Percentiles rank a stretch among this genome's conserved stretches.
phyloP scores from a whole-genome alignment of 495 filamentous ascomycete genomes.

The Rhypophila decipiens region DNA sequence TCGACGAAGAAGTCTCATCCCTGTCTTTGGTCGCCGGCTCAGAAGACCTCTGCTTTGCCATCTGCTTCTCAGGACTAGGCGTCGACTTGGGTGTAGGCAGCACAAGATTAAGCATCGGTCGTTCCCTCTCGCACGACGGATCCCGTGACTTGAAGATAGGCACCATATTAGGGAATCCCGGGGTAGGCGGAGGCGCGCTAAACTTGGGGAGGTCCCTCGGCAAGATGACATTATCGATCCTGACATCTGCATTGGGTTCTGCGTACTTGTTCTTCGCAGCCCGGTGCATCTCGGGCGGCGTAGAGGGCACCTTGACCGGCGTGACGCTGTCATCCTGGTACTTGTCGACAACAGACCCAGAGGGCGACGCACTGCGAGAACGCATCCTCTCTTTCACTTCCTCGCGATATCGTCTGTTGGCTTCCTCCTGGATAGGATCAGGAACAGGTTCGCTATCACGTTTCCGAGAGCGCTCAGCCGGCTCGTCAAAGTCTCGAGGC shows the following conservation, averaged over 20 bases:
- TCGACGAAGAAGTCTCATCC: constrained; percentile 6
- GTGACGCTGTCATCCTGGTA: constrained; percentile 34
- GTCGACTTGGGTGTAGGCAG: constrained; percentile 43
- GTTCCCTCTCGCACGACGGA: constrained; percentile 42
- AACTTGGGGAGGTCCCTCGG: constrained; percentile 29
- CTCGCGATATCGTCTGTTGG: constrained; percentile 46
- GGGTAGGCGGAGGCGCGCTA: constrained; percentile 5
- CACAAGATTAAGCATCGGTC: constrained; percentile 48
- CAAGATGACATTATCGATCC: constrained; percentile 42
- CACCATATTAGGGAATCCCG: constrained; percentile 2
- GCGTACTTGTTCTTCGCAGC: constrained; percentile 40
- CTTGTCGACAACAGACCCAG: constrained; percentile 44
- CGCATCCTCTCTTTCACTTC: constrained; percentile 41
- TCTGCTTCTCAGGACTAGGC: constrained; percentile 34
- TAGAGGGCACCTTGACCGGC: constrained; percentile 35
- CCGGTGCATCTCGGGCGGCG: constrained; percentile 42
- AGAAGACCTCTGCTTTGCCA: constrained; percentile 5
- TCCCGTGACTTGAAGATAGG: constrained; percentile 37
- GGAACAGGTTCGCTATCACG: constrained; percentile 24
- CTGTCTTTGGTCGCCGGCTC: constrained; percentile 8
- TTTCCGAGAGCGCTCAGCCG: constrained; percentile 5
- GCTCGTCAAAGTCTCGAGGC: not conserved
- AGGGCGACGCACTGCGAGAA: constrained; percentile 35
- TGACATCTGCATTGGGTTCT: constrained; percentile 50
- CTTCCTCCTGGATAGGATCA: constrained; percentile 43